phyloP scores from a whole-genome alignment of 306 rosid species.

The Heteromeles arbutifolia region DNA sequence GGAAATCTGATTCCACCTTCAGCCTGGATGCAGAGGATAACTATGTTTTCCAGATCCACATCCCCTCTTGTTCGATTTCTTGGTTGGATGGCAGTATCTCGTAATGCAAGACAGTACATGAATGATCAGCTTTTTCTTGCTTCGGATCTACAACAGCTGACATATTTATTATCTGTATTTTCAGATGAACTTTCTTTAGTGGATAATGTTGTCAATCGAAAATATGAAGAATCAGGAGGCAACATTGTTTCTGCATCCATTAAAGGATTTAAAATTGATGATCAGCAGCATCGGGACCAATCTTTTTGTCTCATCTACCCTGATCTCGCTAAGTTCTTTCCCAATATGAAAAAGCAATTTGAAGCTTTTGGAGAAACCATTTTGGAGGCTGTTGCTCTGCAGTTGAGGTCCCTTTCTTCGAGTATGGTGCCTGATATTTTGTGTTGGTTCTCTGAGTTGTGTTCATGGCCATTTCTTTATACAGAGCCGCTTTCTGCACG shows the following conservation, averaged over 20 bases:
- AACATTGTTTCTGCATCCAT: conserved; percentile 25
- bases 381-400: conserved; percentile 90
- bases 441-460: conserved; percentile 86
- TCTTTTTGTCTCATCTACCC: conserved; percentile 74
- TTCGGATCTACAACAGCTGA: conserved; percentile 69
- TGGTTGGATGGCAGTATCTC: conserved; percentile 98
- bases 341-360: conserved; percentile 69
- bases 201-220: conserved; percentile 52
- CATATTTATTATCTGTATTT: conserved; percentile 59
- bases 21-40: conserved; percentile 75
- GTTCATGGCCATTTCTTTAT: conserved; percentile 64
- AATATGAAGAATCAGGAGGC: conserved; percentile 32
- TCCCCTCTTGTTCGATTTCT: conserved; percentile 83
- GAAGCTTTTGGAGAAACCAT: conserved; percentile 73
- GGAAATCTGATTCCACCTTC: conserved; percentile 84
- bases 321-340: conserved; percentile 71
- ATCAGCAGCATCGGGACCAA: conserved; percentile 30
- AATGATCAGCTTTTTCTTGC: conserved; percentile 72
- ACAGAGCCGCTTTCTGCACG: conserved; percentile 28
- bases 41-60: conserved; percentile 50
- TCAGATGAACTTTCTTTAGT: conserved; percentile 81
- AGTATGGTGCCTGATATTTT: conserved; percentile 69
- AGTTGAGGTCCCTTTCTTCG: conserved; percentile 72
- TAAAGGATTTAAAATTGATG: conserved; percentile 34
- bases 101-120: conserved; percentile 68